phyloP scores from a whole-genome alignment of 805 yeast genomes.

The Candida vaughaniae region DNA sequence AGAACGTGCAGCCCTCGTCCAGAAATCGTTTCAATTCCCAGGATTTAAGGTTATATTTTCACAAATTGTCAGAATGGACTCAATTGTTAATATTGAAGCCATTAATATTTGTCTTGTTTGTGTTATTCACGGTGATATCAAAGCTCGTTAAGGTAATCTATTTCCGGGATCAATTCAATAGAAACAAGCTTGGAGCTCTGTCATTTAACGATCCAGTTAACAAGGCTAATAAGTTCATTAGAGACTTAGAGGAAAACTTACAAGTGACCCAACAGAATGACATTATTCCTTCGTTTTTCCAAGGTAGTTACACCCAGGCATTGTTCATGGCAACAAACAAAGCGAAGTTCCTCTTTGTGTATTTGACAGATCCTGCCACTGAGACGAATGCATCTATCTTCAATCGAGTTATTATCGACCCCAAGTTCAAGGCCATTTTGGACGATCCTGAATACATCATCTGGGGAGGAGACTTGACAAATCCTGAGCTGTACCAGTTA shows the following conservation, averaged over 20 bases:
- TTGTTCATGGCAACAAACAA: slow-evolving; percentile 66
- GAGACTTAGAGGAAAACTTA: slow-evolving; percentile 48
- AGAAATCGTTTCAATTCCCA: slow-evolving; percentile 20
- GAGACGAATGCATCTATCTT: slow-evolving; percentile 59
- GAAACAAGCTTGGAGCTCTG: slow-evolving; percentile 5
- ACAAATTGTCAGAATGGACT: slow-evolving; percentile 8
- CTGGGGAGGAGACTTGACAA: slow-evolving; percentile 89
- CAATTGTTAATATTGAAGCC: slow-evolving; percentile 23
- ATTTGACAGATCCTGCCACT: slow-evolving; percentile 70
- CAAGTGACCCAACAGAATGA: slow-evolving; percentile 7
- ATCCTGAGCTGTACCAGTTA: slow-evolving; percentile 80
- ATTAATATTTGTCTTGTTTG: slow-evolving; percentile 20
- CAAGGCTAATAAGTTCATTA: slow-evolving; percentile 50
- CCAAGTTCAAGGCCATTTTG: slow-evolving; percentile 43
- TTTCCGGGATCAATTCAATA: slow-evolving; percentile 20
- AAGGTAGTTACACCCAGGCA: slow-evolving; percentile 81
- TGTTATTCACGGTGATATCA: slow-evolving; percentile 23
- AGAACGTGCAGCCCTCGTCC: slow-evolving; percentile 9
- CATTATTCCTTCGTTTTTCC: slow-evolving; percentile 48
- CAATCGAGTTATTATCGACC: slow-evolving; percentile 51
- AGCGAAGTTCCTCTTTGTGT: slow-evolving; percentile 69
- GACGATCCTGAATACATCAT: slow-evolving; percentile 49
- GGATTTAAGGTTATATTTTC: slow-evolving; percentile 8
- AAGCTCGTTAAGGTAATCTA: slow-evolving; percentile 23
- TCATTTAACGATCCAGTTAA: slow-evolving; percentile 48